A percentile compares a stretch with the other conserved stretches of the same genome.
Conservation (phyloP, 2,329 filamentous ascomycete species). For the Exophiala sp. region DNA sequence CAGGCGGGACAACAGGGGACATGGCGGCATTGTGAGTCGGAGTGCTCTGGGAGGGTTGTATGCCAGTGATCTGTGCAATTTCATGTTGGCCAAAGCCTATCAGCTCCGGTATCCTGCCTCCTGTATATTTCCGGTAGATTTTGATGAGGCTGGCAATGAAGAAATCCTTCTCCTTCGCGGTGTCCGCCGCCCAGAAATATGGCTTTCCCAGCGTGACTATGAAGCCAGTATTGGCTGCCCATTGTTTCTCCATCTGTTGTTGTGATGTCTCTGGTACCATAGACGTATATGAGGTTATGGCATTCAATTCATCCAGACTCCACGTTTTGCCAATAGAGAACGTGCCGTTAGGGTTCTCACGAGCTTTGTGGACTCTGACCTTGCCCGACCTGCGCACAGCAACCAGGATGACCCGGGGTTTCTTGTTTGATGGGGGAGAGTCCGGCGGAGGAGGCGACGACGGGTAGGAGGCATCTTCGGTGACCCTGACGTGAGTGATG, state of each 20-base stretch:
- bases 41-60: constrained; percentile 26
- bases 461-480: constrained; percentile 77
- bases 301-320: constrained; percentile 83
- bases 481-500: constrained; percentile 91
- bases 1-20: constrained; percentile 27
- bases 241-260: constrained; percentile 59
- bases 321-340: constrained; percentile 99
- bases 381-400: constrained; percentile 86
- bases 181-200: constrained; percentile 94
- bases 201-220: constrained; percentile 83
- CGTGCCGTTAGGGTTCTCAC: constrained; percentile 86
- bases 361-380: constrained; percentile 92
- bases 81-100: constrained; percentile 77
- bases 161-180: constrained; percentile 95
- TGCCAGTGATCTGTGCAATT: constrained; percentile 65
- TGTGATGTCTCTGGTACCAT: constrained; percentile 52
- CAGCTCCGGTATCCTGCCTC: constrained; percentile 71
- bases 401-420: constrained; percentile 85
- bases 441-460: constrained; percentile 78
- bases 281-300: constrained; percentile 74
- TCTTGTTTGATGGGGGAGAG: constrained; percentile 68
- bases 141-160: constrained; percentile 95
- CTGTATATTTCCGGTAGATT: constrained; percentile 94
- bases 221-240: constrained; percentile 80
- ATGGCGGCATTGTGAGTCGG: constrained; percentile 27